phyloP scores from a whole-genome alignment of 2,329 filamentous ascomycete genomes.

The Botrytis medusae region DNA sequence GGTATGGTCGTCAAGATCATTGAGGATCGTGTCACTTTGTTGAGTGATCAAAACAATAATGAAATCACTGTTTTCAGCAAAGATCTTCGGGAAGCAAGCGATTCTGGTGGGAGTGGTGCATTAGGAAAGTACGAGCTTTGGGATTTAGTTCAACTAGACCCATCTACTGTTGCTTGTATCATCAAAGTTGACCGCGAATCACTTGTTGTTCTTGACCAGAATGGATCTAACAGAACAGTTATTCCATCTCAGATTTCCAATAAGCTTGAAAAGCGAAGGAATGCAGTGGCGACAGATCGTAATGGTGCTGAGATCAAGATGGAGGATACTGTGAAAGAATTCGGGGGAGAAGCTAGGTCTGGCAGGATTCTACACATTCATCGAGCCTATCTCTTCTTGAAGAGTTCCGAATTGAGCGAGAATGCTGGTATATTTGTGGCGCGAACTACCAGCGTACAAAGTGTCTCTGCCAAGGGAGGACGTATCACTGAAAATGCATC shows the following conservation, averaged over 20 bases:
- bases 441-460: slow-evolving; percentile 80
- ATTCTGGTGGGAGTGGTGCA: slow-evolving; percentile 81
- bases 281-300: slow-evolving; percentile 86
- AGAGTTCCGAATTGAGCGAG: slow-evolving; percentile 79
- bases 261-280: slow-evolving; percentile 77
- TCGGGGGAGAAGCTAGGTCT: slow-evolving; percentile 77
- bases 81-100: slow-evolving; percentile 88
- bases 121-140: slow-evolving; percentile 90
- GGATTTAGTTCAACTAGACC: slow-evolving; percentile 91
- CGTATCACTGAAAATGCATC: slow-evolving; percentile 59
- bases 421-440: slow-evolving; percentile 90
- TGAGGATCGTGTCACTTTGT: slow-evolving; percentile 86
- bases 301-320: slow-evolving; percentile 89
- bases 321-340: slow-evolving; percentile 91
- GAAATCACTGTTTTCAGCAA: slow-evolving; percentile 99
- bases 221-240: slow-evolving; percentile 76
- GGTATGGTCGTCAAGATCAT: slow-evolving; percentile 95
- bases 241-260: slow-evolving; percentile 91
- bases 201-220: slow-evolving; percentile 85
- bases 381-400: slow-evolving; percentile 86
- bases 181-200: slow-evolving; percentile 95
- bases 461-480: slow-evolving; percentile 91
- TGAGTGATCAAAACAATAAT: slow-evolving; percentile 88
- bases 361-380: slow-evolving; percentile 94
- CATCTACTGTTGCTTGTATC: slow-evolving; percentile 87